A percentile compares a stretch with the other conserved stretches of the same genome.
phyloP scores from a whole-genome alignment of 345 rosid genomes.

The Rhodamnia argentea region DNA sequence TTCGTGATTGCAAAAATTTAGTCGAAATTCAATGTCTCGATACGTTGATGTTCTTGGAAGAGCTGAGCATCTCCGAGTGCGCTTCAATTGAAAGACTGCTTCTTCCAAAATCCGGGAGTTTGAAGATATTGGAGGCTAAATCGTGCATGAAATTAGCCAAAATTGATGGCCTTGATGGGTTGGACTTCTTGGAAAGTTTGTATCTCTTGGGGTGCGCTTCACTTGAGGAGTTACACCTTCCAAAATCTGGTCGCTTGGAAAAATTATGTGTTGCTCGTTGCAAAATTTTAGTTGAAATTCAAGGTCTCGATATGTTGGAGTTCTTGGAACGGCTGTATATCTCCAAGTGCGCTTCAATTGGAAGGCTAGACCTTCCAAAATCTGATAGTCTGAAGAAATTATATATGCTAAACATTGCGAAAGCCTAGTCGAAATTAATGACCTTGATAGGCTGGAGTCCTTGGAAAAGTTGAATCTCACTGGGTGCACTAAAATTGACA shows the following conservation, averaged over 20 bases:
- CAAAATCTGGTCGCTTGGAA: accelerated
- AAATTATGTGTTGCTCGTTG: accelerated
- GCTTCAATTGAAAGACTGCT: background rate
- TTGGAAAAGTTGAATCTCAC: accelerated
- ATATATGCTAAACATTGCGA: accelerated
- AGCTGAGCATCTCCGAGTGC: accelerated
- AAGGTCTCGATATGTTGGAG: background rate
- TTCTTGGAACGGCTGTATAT: no score
- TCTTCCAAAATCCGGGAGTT: background rate
- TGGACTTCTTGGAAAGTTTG: background rate
- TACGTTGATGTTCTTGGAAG: background rate
- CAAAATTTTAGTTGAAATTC: no score
- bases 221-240: no score
- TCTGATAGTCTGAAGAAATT: accelerated
- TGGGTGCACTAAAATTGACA: accelerated
- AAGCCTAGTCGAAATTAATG: background rate
- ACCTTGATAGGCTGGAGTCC: background rate
- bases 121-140: background rate
- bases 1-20: background rate
- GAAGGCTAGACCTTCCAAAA: no score
- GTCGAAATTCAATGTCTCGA: background rate
- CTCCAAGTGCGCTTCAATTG: no score
- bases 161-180: background rate
- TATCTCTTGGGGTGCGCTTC: accelerated
- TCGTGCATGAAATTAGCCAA: background rate